Evolutionary conservation across 2,329 filamentous ascomycete genomes (phyloP).

Genomic region (Monilinia polystroma): DNA sequence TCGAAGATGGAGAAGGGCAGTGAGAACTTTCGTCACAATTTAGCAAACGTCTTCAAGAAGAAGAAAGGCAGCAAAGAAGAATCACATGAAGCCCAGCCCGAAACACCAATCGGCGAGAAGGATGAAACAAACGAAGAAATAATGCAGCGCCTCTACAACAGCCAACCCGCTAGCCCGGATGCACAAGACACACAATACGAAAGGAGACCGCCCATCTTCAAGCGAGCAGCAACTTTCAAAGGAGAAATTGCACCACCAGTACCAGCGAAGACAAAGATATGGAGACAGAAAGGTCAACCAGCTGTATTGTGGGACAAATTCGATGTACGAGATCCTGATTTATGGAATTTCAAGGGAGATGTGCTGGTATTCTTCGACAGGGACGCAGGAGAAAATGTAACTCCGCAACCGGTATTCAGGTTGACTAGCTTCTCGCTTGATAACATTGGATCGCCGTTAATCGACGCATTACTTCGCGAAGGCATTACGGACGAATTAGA

Average conservation of each 20-base stretch:
- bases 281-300: slow-evolving; percentile 4
- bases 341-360: slow-evolving; percentile 60
- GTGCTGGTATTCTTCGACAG: slow-evolving; percentile 56
- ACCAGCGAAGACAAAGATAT: slow-evolving; percentile 2
- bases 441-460: slow-evolving; percentile 53
- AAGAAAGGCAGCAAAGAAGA: slow-evolving; percentile 20
- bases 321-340: slow-evolving; percentile 16
- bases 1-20: slow-evolving; percentile 20
- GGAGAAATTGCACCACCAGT: slow-evolving; percentile 1
- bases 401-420: slow-evolving; percentile 54
- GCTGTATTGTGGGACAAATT: slow-evolving; percentile 6
- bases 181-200: not conserved
- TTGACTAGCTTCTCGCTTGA: slow-evolving; percentile 60
- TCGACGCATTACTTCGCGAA: slow-evolving; percentile 55
- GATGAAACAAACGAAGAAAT: slow-evolving; percentile 11
- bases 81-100: not conserved
- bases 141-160: not conserved
- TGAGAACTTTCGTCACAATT: slow-evolving; percentile 19
- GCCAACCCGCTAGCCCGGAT: not conserved
- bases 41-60: slow-evolving; percentile 22
- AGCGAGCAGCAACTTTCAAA: not conserved
- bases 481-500: slow-evolving; percentile 53
- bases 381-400: slow-evolving; percentile 41
- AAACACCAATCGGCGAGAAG: slow-evolving; percentile 7
- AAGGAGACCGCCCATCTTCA: not conserved